Base-by-base conservation (phyloP, 192 early-diverging fungal species). In the Gryganskiella cystojenkinii region DNA sequence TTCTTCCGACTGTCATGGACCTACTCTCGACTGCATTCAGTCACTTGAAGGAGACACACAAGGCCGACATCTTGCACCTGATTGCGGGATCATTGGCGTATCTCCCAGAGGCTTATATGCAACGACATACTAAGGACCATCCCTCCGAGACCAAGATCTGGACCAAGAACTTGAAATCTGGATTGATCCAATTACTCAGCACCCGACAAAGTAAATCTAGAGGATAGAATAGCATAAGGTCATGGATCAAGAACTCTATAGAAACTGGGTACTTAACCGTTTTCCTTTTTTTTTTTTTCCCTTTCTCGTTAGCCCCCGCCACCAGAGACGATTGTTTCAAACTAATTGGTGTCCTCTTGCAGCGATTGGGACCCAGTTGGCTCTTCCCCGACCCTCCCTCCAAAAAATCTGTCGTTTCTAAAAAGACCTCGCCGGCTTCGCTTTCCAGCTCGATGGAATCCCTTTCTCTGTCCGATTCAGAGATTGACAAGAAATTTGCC, bases 131-230 rank as follows among this genome's bases (percentile, higher is more conserved):
- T 2, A 68, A 69, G 24, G 66, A 68, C 2, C 54, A 46, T 42
- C 34, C 45, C 4, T 15, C 20, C 1, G 67, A 69, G 42, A 69
- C 74, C 3, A 50, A 35, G 15, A 34, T 9, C 0, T 78, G 74
- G 74, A 59, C 56, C 24, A 78, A 37, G 27, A 62, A 59, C n/a
- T 24, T 78, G 7, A 78, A 78, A 25, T 78, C 74, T 2, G 74
- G 74, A 22, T 30, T 78, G 15, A 63, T 78, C 22, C 74, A 78
- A 43, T 46, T 78, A 9, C 44, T 78, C 55, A 78, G 74, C 33
- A 78, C 74, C 3, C 64, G 73, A 7, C 73, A 76, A 76, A 65
- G 73, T 67, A 64, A n/a, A 31, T 11, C 9, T 14, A 9, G 10
- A 31, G 3, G 1, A 64, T n/a, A 31, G 14, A 22, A 15, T 5